Evolutionary conservation across 352 stramenopile species (phyloP).

Genomic region (Globisporangium iwayamae): DNA sequence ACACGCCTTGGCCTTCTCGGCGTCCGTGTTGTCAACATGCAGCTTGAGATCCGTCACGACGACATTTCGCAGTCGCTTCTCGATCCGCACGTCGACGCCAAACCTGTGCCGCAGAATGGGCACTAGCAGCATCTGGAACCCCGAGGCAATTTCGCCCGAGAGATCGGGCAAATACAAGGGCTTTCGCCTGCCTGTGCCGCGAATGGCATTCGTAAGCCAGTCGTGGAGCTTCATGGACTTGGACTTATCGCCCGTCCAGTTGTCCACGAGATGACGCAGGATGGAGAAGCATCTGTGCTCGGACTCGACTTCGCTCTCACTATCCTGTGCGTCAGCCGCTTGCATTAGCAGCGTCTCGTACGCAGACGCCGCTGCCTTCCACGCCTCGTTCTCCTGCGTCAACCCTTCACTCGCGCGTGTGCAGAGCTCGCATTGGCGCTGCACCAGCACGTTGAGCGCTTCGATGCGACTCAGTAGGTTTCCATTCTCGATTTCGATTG

Average conservation of each 20-base stretch:
- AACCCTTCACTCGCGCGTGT: slow-evolving; percentile 24
- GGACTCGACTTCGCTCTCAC: slow-evolving; percentile 38
- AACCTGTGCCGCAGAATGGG: slow-evolving; percentile 57
- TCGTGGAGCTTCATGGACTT: slow-evolving; percentile 70
- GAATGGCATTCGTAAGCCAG: slow-evolving; percentile 69
- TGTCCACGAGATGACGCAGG: slow-evolving; percentile 52
- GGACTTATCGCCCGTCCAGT: slow-evolving; percentile 66
- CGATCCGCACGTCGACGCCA: slow-evolving; percentile 49
- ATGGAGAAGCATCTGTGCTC: slow-evolving; percentile 62
- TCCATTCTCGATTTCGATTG: slow-evolving; percentile 36
- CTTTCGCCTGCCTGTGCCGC: slow-evolving; percentile 41
- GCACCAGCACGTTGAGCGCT: slow-evolving; percentile 26
- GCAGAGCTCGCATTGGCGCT: slow-evolving; percentile 27
- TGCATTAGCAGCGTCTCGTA: slow-evolving; percentile 43
- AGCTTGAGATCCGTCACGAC: slow-evolving; percentile 64
- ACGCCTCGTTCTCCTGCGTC: slow-evolving; percentile 35
- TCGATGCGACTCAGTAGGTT: slow-evolving; percentile 40
- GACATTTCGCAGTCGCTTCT: slow-evolving; percentile 55
- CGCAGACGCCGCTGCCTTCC: slow-evolving; percentile 34
- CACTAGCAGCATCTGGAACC: slow-evolving; percentile 58
- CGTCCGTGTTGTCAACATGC: slow-evolving; percentile 26
- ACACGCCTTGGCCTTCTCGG: slow-evolving; percentile 28
- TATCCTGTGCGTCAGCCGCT: slow-evolving; percentile 16
- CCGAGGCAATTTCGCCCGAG: slow-evolving; percentile 54
- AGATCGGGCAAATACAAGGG: slow-evolving; percentile 61